Conservation (phyloP, 495 filamentous ascomycete genomes). For the Xylaria flabelliformis region DNA sequence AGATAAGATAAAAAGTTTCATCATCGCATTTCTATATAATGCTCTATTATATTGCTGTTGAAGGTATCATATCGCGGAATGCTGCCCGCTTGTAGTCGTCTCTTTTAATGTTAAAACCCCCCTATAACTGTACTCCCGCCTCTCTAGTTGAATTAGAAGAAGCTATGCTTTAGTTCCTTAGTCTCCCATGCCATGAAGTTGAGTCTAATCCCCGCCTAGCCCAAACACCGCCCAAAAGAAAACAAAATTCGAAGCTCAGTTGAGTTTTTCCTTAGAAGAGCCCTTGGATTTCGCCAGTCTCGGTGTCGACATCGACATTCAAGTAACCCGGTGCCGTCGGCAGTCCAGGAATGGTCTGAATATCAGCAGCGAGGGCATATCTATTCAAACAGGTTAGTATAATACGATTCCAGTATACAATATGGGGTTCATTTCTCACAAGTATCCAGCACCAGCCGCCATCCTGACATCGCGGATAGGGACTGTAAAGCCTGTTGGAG, state of each 20-base stretch:
- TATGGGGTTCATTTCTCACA: constrained; percentile 58
- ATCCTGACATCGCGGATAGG: constrained; percentile 93
- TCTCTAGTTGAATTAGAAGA: constrained; percentile 29
- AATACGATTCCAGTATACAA: background rate
- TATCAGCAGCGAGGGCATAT: constrained; percentile 94
- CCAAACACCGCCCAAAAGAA: constrained; percentile 14
- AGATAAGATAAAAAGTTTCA: background rate
- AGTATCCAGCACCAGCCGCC: constrained; percentile 90
- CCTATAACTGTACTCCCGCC: constrained; percentile 13
- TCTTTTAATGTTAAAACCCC: constrained; percentile 1
- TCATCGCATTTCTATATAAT: background rate
- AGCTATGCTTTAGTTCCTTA: constrained; percentile 18
- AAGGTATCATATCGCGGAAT: constrained; percentile 37
- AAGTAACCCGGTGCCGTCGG: constrained; percentile 95
- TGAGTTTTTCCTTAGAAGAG: constrained; percentile 69
- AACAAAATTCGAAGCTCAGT: background rate
- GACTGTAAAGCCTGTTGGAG: constrained; percentile 94
- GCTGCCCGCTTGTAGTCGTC: constrained; percentile 20
- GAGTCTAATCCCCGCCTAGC: constrained; percentile 18
- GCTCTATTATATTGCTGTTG: constrained; percentile 36
- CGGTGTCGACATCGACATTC: constrained; percentile 91
- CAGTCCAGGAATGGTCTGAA: constrained; percentile 96
- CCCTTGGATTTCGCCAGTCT: constrained; percentile 95
- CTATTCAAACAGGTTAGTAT: constrained; percentile 46
- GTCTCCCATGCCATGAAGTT: constrained; percentile 21